Percentiles rank a stretch among this genome's conserved stretches.
Evolutionary conservation across 306 rosid genomes (phyloP).

Genomic region (Casuarina glauca): DNA sequence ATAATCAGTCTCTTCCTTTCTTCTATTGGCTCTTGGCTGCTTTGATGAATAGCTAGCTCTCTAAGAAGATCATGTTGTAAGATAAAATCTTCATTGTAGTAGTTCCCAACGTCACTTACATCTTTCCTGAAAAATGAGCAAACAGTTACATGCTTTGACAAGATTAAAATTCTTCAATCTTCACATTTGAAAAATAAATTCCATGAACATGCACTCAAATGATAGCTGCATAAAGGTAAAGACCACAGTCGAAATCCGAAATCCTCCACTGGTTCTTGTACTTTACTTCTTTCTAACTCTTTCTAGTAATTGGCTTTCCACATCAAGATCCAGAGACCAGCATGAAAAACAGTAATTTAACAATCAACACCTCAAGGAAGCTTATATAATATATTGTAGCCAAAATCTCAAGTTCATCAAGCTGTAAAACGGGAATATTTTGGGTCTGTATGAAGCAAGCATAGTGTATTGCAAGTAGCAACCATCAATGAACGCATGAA

Average conservation of each 20-base stretch:
- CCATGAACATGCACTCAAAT: background rate
- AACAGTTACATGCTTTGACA: constrained; percentile 5
- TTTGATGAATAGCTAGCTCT: constrained; percentile 55
- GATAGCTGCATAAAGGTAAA: background rate
- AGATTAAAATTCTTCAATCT: background rate
- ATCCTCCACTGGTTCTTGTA: background rate
- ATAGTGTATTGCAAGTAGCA: background rate
- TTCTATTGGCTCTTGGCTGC: constrained; percentile 31
- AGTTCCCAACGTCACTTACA: constrained; percentile 39
- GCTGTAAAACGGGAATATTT: background rate
- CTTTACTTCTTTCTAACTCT: background rate
- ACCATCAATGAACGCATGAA: background rate
- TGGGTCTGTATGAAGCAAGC: background rate
- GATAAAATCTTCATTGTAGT: constrained; percentile 54
- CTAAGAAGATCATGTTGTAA: constrained; percentile 62
- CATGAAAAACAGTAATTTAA: background rate
- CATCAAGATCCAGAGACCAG: background rate
- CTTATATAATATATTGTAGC: background rate
- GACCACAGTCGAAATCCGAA: background rate
- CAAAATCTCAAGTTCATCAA: background rate
- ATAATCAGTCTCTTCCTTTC: constrained; percentile 47
- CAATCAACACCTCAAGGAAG: background rate
- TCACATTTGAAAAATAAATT: background rate
- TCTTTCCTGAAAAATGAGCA: constrained; percentile 44
- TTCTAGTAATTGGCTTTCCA: background rate